Evolutionary conservation across 345 rosid genomes (phyloP).

Genomic region (Rhizophora apiculata): DNA sequence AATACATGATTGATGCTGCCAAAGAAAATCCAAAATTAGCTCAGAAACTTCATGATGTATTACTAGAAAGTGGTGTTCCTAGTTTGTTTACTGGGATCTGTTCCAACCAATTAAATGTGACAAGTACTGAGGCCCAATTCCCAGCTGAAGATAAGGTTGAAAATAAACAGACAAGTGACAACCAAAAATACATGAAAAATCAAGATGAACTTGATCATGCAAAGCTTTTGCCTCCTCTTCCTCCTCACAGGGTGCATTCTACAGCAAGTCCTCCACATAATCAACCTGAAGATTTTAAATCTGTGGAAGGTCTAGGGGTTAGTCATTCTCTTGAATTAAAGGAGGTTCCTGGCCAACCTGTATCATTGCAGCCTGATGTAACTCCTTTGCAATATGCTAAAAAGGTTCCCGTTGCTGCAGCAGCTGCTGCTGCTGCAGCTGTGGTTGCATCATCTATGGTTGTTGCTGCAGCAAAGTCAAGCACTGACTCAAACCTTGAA

Average conservation of each 20-base stretch:
- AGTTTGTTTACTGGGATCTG: constrained; percentile 69
- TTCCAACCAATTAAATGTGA: constrained; percentile 44
- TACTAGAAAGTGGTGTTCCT: constrained; percentile 89
- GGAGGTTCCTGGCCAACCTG: constrained; percentile 35
- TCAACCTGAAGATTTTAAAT: constrained; percentile 40
- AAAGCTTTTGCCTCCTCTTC: constrained; percentile 64
- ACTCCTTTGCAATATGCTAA: constrained; percentile 41
- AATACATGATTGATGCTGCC: constrained; percentile 92
- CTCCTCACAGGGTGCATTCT: constrained; percentile 39
- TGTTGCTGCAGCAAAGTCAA: constrained; percentile 76
- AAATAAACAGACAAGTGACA: constrained; percentile 30
- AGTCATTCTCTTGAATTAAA: constrained; percentile 28
- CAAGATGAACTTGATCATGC: constrained; percentile 41
- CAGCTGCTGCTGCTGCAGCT: constrained; percentile 87
- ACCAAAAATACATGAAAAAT: constrained; percentile 29
- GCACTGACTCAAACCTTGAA: constrained; percentile 58
- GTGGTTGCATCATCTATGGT: constrained; percentile 97
- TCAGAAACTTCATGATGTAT: constrained; percentile 85
- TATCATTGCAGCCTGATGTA: constrained; percentile 45
- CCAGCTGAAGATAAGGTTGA: constrained; percentile 40
- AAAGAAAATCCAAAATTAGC: constrained; percentile 92
- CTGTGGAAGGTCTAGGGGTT: constrained; percentile 36
- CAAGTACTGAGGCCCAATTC: constrained; percentile 41
- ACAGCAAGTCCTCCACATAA: constrained; percentile 31
- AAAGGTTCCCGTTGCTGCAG: constrained; percentile 79